Conservation (phyloP, 495 filamentous ascomycete genomes). For the Penicillium cinerascens region DNA sequence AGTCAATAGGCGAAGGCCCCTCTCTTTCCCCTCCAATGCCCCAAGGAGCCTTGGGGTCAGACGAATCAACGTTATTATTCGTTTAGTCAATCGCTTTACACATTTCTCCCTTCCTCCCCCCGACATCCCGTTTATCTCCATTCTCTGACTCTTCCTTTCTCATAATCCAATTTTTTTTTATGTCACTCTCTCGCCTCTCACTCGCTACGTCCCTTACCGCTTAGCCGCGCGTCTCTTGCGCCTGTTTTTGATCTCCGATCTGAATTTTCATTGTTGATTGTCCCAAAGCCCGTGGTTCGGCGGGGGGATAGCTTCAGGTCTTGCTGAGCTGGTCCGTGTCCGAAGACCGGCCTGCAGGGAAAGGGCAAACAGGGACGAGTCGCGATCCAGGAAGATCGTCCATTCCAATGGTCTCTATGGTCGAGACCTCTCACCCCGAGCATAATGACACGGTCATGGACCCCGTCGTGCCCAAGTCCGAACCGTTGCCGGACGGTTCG, state of each 20-base stretch:
- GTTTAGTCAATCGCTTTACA: conserved; percentile 50
- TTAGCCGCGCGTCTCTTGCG: conserved; percentile 48
- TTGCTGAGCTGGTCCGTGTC: conserved; percentile 4
- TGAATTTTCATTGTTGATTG: background rate
- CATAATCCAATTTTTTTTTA: conserved; percentile 45
- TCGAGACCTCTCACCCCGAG: conserved; percentile 37
- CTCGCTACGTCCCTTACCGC: conserved; percentile 37
- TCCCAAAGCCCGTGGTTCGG: conserved; percentile 10
- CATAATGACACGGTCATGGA: conserved; percentile 45
- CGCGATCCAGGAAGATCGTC: conserved; percentile 10
- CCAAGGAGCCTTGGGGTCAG: background rate
- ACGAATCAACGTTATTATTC: conserved; percentile 22
- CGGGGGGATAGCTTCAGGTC: conserved; percentile 12
- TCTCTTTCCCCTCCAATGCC: background rate
- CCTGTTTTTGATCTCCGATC: conserved; percentile 18
- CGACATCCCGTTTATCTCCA: conserved; percentile 21
- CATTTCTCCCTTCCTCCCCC: conserved; percentile 33
- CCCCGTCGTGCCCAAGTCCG: conserved; percentile 43
- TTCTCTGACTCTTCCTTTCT: conserved; percentile 36
- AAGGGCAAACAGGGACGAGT: conserved; percentile 5
- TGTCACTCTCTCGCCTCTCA: conserved; percentile 38
- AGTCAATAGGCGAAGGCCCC: conserved; percentile 14
- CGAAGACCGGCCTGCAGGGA: conserved; percentile 14
- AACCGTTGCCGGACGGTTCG: conserved; percentile 45
- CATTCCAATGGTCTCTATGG: conserved; percentile 47